Conservation (phyloP, 2,329 filamentous ascomycete species). For the Xylaria sp. region DNA sequence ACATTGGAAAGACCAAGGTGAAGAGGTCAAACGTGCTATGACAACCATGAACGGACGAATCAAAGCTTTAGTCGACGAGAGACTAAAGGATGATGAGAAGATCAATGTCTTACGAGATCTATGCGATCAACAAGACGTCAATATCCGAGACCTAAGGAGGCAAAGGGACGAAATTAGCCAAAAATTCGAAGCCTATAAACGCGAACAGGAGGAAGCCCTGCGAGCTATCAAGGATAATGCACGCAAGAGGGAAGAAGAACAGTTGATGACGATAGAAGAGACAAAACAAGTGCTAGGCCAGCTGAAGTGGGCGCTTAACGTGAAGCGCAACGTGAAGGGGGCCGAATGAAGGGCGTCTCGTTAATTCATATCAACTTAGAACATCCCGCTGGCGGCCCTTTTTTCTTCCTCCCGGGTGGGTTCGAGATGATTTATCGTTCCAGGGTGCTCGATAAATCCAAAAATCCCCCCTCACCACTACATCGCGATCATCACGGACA, state of each 20-base stretch:
- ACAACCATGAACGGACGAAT: slow-evolving; percentile 64
- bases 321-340: slow-evolving; percentile 69
- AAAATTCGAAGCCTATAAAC: slow-evolving; percentile 72
- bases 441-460: not conserved
- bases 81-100: slow-evolving; percentile 69
- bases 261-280: slow-evolving; percentile 67
- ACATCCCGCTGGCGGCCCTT: slow-evolving; percentile 3
- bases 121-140: slow-evolving; percentile 77
- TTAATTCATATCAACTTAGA: slow-evolving; percentile 3
- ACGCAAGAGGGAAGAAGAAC: slow-evolving; percentile 67
- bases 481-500: slow-evolving; percentile 19
- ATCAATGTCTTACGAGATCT: slow-evolving; percentile 73
- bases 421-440: slow-evolving; percentile 3
- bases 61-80: slow-evolving; percentile 62
- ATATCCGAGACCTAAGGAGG: slow-evolving; percentile 67
- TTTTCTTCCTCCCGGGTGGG: slow-evolving; percentile 36
- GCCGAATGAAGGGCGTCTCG: slow-evolving; percentile 55
- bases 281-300: slow-evolving; percentile 70
- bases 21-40: slow-evolving; percentile 66
- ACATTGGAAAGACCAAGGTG: slow-evolving; percentile 74
- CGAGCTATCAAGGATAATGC: slow-evolving; percentile 68
- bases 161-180: slow-evolving; percentile 70
- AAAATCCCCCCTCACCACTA: not conserved
- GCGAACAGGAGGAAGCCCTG: slow-evolving; percentile 70
- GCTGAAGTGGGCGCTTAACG: slow-evolving; percentile 77